Percentiles rank a stretch among this genome's conserved stretches.
Conservation (phyloP, 805 yeast genomes). For the Saccharomycopsis fodiens region DNA sequence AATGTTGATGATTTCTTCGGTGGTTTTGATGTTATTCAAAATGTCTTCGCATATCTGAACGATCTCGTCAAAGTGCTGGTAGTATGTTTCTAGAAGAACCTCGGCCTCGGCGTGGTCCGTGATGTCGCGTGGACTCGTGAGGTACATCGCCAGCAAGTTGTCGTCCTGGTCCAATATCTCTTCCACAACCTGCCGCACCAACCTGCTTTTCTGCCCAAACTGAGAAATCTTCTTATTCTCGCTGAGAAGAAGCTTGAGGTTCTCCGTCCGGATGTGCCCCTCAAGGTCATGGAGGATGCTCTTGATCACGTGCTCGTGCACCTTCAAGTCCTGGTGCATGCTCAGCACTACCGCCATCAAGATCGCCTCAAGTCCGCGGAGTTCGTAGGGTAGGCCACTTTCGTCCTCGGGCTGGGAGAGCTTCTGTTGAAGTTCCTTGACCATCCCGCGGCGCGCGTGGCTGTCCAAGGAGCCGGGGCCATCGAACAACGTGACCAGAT, state of each 20-base stretch:
- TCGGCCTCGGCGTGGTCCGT: slow-evolving; percentile 66
- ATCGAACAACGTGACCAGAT: slow-evolving; percentile 78
- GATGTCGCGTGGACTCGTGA: slow-evolving; percentile 28
- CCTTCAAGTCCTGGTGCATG: slow-evolving; percentile 66
- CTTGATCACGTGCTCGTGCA: slow-evolving; percentile 52
- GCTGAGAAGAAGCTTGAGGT: slow-evolving; percentile 63
- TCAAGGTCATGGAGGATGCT: slow-evolving; percentile 63
- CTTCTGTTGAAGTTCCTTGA: slow-evolving; percentile 78
- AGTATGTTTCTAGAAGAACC: slow-evolving; percentile 81
- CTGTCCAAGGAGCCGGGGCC: slow-evolving; percentile 52
- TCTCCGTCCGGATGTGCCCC: slow-evolving; percentile 68
- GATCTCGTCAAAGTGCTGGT: slow-evolving; percentile 85
- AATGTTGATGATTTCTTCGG: slow-evolving; percentile 89
- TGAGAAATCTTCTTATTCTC: slow-evolving; percentile 63
- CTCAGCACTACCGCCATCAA: slow-evolving; percentile 73
- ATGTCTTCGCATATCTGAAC: slow-evolving; percentile 86
- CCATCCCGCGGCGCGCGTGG: slow-evolving; percentile 56
- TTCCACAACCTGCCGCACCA: slow-evolving; percentile 76
- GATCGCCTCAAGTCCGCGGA: slow-evolving; percentile 75
- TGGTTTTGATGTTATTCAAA: slow-evolving; percentile 75
- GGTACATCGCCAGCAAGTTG: slow-evolving; percentile 71
- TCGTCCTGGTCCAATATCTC: slow-evolving; percentile 83
- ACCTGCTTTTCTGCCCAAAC: slow-evolving; percentile 65
- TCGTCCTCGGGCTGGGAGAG: slow-evolving; percentile 35
- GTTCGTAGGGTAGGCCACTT: slow-evolving; percentile 51